A percentile compares a stretch with the other conserved stretches of the same genome.
Conservation (phyloP, 2,329 filamentous ascomycete genomes). For the Furcasterigmium furcatum region DNA sequence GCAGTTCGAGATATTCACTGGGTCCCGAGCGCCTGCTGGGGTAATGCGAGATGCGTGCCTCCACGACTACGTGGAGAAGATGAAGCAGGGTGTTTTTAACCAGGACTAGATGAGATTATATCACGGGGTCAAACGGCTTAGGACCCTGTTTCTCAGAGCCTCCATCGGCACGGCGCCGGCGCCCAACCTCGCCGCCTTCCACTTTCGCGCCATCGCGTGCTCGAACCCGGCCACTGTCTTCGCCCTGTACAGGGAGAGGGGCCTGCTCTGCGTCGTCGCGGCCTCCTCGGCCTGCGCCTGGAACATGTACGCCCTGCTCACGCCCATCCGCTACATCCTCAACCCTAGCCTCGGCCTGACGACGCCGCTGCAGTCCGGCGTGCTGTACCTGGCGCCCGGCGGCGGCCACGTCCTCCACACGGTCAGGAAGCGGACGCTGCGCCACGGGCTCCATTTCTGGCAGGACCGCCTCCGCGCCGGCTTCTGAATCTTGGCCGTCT, state of each 20-base stretch:
- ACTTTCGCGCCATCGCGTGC: conserved; percentile 70
- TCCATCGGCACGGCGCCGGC: conserved; percentile 69
- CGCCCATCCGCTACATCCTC: conserved; percentile 68
- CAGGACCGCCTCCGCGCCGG: conserved; percentile 68
- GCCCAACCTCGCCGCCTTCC: conserved; percentile 68
- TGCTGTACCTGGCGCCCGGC: conserved; percentile 74
- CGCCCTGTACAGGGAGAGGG: conserved; percentile 65
- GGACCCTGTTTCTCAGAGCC: too few species aligned
- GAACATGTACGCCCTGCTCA: conserved; percentile 63
- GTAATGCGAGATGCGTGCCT: too few species aligned
- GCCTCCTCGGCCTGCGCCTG: conserved; percentile 64
- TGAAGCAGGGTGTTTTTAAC: too few species aligned
- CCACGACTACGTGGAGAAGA: too few species aligned
- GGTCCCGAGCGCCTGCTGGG: too few species aligned
- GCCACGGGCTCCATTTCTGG: conserved; percentile 57
- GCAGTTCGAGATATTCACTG: too few species aligned
- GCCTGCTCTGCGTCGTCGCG: conserved; percentile 56
- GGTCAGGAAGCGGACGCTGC: conserved; percentile 59
- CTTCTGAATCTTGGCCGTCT: too few species aligned
- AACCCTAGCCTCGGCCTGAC: conserved; percentile 71
- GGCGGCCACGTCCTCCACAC: conserved; percentile 62
- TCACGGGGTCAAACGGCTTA: too few species aligned
- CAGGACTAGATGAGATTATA: too few species aligned
- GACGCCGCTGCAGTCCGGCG: conserved; percentile 61
- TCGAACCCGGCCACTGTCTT: conserved; percentile 64